Conservation (phyloP, 371 early-diverging fungal species). For the Chytridiales sp. region DNA sequence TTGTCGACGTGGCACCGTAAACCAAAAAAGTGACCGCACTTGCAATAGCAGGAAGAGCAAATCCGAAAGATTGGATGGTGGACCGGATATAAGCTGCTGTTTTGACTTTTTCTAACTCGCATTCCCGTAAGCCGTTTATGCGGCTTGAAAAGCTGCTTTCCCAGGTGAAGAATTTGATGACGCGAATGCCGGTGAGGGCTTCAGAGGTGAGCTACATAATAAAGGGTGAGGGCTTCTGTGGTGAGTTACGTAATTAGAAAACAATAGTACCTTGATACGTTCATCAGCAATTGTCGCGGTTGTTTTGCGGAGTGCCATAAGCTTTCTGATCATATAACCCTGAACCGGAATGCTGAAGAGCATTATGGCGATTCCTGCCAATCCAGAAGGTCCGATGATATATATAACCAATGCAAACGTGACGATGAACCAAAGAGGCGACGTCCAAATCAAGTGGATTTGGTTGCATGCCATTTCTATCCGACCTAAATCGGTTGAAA, state of each 20-base stretch:
- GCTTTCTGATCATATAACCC: constrained; percentile 20
- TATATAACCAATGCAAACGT: constrained; percentile 22
- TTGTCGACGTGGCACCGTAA: constrained; percentile 1
- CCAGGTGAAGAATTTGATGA: constrained; percentile 45
- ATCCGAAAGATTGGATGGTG: constrained; percentile 15
- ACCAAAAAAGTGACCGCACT: constrained; percentile 16
- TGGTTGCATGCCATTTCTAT: constrained; percentile 27
- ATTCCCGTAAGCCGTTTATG: constrained; percentile 53
- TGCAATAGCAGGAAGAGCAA: constrained; percentile 20
- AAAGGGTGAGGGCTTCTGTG: no score
- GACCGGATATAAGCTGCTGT: constrained; percentile 16
- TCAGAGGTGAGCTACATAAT: constrained; percentile 32
- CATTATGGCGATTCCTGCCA: constrained; percentile 34
- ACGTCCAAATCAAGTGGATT: constrained; percentile 33
- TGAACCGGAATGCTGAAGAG: constrained; percentile 29
- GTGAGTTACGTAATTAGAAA: neutral
- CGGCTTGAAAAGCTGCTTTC: constrained; percentile 34
- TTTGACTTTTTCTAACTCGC: constrained; percentile 29
- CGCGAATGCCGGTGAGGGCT: constrained; percentile 33
- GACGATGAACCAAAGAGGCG: constrained; percentile 23
- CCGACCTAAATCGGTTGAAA: constrained; percentile 33
- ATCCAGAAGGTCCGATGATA: constrained; percentile 28
- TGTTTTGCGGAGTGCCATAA: constrained; percentile 19
- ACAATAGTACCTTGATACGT: constrained; percentile 6
- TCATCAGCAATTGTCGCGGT: constrained; percentile 29